phyloP scores from a whole-genome alignment of 2,329 filamentous ascomycete species.

The Phialemonium atrogriseum region DNA sequence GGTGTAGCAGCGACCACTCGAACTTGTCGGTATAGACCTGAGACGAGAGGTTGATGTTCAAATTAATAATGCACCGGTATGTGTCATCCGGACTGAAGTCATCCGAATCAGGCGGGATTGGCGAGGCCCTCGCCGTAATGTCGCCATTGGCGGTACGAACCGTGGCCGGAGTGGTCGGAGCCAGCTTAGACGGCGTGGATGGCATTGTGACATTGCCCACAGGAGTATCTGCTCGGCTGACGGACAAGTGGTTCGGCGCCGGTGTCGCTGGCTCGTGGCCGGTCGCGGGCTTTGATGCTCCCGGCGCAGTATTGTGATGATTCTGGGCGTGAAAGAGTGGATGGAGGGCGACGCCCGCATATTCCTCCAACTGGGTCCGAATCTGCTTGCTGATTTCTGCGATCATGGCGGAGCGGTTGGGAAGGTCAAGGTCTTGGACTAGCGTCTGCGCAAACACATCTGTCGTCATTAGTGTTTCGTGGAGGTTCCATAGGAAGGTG shows the following conservation, averaged over 20 bases:
- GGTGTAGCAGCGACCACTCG: conserved; percentile 91
- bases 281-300: conserved; percentile 18
- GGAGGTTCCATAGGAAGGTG: conserved; percentile 95
- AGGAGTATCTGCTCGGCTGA: conserved; percentile 49
- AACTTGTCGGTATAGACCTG: conserved; percentile 95
- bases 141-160: conserved; percentile 23
- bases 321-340: conserved; percentile 70
- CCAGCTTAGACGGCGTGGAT: conserved; percentile 23
- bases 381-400: conserved; percentile 88
- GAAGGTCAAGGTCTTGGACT: conserved; percentile 88
- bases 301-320: conserved; percentile 21
- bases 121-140: conserved; percentile 62
- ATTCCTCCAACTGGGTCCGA: conserved; percentile 89
- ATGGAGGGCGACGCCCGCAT: conserved; percentile 87
- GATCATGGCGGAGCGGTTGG: conserved; percentile 61
- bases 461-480: conserved; percentile 87
- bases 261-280: conserved; percentile 16
- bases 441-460: conserved; percentile 90
- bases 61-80: conserved; percentile 83
- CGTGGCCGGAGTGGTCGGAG: conserved; percentile 8
- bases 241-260: conserved; percentile 9
- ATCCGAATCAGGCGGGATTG: conserved; percentile 56
- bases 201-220: conserved; percentile 46
- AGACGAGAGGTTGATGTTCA: conserved; percentile 88
- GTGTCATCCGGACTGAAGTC: conserved; percentile 86